Evolutionary conservation across 495 filamentous ascomycete species (phyloP), one percentile per base, ranked within the genome.

Genomic region (Jackrogersella multiformis): DNA sequence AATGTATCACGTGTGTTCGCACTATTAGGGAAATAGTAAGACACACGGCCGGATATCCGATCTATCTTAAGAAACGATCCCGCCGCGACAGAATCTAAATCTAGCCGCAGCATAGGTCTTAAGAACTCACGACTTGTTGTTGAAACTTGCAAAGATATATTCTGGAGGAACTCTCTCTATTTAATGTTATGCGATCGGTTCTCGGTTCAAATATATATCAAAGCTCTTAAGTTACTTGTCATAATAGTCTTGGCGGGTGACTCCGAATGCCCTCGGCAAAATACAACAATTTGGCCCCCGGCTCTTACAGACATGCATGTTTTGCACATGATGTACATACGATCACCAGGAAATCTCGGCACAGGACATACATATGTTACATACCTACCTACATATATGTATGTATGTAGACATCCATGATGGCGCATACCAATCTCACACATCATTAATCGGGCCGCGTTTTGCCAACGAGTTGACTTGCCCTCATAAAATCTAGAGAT

Each of bases 231-330:
- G 32, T 56, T 39, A 15, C 39, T 35, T 34, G 32, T 60, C 13
- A 23, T 8, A 36, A 38, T 24, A 10, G 24, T 49, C 60, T 70
- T 57, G 44, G 56, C 67, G 61, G 67, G 44, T 10, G 23, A 41
- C 39, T 48, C 67, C 56, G 56, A 45, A 61, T 36, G 38, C 42
- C 56, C 67, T 65, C 67, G 67, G 67, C 67, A 70, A 70, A 69
- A 65, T 70, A 61, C 18, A 53, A 45, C 44, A 53, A 36, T 23
- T 5, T 53, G 20, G 10, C 24, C 60, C 59, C 56, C 49, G 48
- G 56, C 41, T 60, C 49, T 64, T 56, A 53, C 24, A 42, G 49
- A 60, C 23, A 56, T 30, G 57, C 58, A 39, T 20, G 26, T 55
- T 30, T 30, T 44, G 21, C 52, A 41, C 48, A 64, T 61, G 56